These are phyloP conservation scores for Pelargonium australe DNA, from an alignment of 441 rosid species.

Conservation along the genomic window DNA sequence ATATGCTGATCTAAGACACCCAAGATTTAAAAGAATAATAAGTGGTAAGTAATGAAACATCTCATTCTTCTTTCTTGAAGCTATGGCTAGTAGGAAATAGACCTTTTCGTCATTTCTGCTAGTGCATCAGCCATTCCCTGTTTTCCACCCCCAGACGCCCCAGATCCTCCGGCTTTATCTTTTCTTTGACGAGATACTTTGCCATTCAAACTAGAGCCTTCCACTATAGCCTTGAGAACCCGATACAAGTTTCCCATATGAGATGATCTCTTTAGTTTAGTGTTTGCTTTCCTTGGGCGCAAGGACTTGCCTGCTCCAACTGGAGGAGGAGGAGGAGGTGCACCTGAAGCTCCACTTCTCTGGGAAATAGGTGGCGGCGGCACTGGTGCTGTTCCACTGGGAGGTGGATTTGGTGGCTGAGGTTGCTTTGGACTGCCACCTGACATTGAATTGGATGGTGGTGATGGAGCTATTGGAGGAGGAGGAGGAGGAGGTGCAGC, in stretches of 20 bases:
- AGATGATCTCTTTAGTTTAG: constrained; percentile 72
- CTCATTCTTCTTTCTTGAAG: background rate
- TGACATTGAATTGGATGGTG: background rate
- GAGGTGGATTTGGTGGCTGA: background rate
- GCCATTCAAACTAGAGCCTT: constrained; percentile 41
- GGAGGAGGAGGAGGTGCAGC: constrained; percentile 4
- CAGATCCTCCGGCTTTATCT: constrained; percentile 7
- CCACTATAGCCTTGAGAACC: constrained; percentile 57
- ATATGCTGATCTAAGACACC: constrained; percentile 16
- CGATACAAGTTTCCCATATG: constrained; percentile 61
- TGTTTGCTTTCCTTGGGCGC: constrained; percentile 56
- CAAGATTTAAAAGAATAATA: background rate
- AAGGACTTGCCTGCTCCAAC: constrained; percentile 43
- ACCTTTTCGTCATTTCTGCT: constrained; percentile 21
- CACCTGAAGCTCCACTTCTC: constrained; percentile 2
- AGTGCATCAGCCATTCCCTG: constrained; percentile 20
- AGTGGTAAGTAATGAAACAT: background rate
- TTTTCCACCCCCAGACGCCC: background rate
- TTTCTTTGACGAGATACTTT: constrained; percentile 7
- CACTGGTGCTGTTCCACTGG: constrained; percentile 8
- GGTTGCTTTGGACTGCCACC: too few relatives aligned
- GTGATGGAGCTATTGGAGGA: background rate
- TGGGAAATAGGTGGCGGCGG: constrained; percentile 33
- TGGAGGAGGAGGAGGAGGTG: constrained; percentile 54
- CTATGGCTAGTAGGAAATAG: background rate